Evolutionary conservation across 164 flowering plant species (phyloP).

Genomic region (Vitis amurensis): DNA sequence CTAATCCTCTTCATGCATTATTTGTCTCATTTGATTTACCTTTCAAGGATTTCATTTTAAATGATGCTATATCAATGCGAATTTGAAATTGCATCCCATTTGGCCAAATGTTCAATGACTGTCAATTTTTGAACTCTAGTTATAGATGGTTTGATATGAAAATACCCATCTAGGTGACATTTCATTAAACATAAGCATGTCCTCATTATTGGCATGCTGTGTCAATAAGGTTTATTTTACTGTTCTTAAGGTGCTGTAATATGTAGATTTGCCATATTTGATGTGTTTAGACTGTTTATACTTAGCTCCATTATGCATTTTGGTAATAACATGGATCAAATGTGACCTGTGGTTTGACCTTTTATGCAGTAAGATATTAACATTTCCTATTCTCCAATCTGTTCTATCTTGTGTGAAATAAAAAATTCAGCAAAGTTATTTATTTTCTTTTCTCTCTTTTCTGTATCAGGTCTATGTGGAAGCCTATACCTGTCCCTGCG

Average conservation of each 20-base stretch:
- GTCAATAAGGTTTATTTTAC: neutral
- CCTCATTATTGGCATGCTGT: neutral
- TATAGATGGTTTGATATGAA: no score
- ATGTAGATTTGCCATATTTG: neutral
- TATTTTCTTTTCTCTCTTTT: slow-evolving; percentile 5
- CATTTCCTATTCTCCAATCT: neutral
- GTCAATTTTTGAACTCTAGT: no score
- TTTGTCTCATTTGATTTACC: no score
- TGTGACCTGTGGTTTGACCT: neutral
- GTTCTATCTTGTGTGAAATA: neutral
- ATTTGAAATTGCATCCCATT: no score
- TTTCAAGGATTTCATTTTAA: no score
- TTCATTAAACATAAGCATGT: no score
- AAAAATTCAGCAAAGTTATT: slow-evolving; percentile 1
- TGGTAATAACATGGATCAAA: neutral
- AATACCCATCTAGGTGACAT: no score
- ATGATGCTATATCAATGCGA: no score
- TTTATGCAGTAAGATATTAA: neutral
- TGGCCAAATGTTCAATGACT: no score
- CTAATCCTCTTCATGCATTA: no score
- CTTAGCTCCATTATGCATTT: neutral
- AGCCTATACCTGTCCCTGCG: slow-evolving; percentile 81
- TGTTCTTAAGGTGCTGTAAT: neutral
- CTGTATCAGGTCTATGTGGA: slow-evolving; percentile 78
- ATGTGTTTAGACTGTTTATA: neutral